phyloP scores from a whole-genome alignment of 805 yeast species.

The Sugiyamaella chiloensis region DNA sequence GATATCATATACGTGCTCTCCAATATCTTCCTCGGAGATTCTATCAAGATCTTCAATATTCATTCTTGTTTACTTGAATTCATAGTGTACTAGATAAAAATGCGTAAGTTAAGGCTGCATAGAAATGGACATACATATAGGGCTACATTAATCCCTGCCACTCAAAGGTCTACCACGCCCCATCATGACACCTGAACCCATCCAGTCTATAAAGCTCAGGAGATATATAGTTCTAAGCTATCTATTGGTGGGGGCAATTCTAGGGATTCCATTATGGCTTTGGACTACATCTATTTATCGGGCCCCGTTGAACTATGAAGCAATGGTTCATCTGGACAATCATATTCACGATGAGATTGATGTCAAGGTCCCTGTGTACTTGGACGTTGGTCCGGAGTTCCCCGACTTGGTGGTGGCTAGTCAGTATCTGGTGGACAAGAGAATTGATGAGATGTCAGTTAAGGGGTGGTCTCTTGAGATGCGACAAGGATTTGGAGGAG shows the following conservation, averaged over 20 bases:
- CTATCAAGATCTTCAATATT: constrained; percentile 13
- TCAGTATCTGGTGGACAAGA: constrained; percentile 44
- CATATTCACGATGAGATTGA: constrained; percentile 28
- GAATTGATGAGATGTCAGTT: constrained; percentile 31
- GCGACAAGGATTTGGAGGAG: constrained; percentile 25
- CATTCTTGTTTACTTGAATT: not conserved
- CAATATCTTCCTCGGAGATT: constrained; percentile 20
- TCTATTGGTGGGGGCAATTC: constrained; percentile 13
- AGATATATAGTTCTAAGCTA: constrained; percentile 7
- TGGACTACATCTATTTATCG: constrained; percentile 60
- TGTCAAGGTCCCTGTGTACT: constrained; percentile 30
- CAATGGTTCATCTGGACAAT: constrained; percentile 37
- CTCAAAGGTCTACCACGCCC: not conserved
- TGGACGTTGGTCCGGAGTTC: constrained; percentile 46
- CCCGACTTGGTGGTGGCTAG: constrained; percentile 66
- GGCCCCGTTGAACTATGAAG: constrained; percentile 53
- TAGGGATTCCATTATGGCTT: constrained; percentile 61
- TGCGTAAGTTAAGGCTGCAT: too few species aligned
- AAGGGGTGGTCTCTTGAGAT: constrained; percentile 32
- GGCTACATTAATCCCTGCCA: too few species aligned
- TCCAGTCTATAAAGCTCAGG: not conserved
- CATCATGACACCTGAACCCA: constrained; percentile 1
- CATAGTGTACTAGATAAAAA: not conserved
- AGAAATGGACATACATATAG: too few species aligned
- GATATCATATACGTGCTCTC: constrained; percentile 32